Conservation (phyloP, 2,329 filamentous ascomycete species). For the Lachnellula hyalina region DNA sequence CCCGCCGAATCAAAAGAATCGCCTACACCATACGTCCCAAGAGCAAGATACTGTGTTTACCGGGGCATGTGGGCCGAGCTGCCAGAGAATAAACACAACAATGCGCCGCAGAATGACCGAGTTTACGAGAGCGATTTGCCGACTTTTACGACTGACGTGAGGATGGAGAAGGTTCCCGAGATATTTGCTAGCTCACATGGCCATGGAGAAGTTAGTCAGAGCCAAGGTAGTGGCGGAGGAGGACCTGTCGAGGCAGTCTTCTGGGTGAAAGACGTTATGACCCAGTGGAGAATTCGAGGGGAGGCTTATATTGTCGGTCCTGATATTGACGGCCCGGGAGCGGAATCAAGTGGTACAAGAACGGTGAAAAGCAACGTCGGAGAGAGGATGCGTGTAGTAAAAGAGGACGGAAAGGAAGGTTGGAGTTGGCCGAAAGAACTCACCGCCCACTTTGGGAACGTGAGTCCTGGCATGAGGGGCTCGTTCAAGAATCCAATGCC, state of each 20-base stretch:
- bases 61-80: slow-evolving; percentile 78
- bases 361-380: slow-evolving; percentile 57
- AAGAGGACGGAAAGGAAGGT: slow-evolving; percentile 25
- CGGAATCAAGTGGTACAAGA: slow-evolving; percentile 44
- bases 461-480: slow-evolving; percentile 74
- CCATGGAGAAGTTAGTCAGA: slow-evolving; percentile 37
- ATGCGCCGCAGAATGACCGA: slow-evolving; percentile 63
- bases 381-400: slow-evolving; percentile 55
- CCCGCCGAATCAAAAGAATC: slow-evolving; percentile 28
- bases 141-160: slow-evolving; percentile 79
- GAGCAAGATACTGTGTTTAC: slow-evolving; percentile 76
- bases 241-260: slow-evolving; percentile 76
- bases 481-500: slow-evolving; percentile 64
- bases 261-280: slow-evolving; percentile 66
- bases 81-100: slow-evolving; percentile 66
- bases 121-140: slow-evolving; percentile 72
- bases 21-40: slow-evolving; percentile 38
- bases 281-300: slow-evolving; percentile 83
- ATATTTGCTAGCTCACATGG: slow-evolving; percentile 50
- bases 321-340: slow-evolving; percentile 53
- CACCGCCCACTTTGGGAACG: slow-evolving; percentile 84
- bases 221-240: slow-evolving; percentile 55
- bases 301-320: slow-evolving; percentile 68
- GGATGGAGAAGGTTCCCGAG: slow-evolving; percentile 79
- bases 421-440: slow-evolving; percentile 76